Percentiles rank a stretch among this genome's conserved stretches.
Evolutionary conservation across 371 early-diverging fungal species (phyloP).

Genomic region (Saksenaea oblongispora): DNA sequence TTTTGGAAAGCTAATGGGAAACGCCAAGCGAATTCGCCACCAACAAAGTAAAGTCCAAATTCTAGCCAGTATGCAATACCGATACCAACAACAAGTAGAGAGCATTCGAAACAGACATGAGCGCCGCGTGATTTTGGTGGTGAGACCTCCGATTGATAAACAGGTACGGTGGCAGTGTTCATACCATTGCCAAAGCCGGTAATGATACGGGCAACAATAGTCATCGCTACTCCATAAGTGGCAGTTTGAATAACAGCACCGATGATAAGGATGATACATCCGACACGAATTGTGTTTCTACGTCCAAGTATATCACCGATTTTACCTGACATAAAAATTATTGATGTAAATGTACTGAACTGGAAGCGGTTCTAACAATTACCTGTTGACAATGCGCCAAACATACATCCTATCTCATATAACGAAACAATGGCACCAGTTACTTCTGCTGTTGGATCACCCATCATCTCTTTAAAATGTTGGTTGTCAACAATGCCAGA

Average conservation of each 20-base stretch:
- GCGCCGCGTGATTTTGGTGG: constrained; percentile 48
- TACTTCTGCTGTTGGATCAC: constrained; percentile 14
- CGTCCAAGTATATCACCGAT: constrained; percentile 34
- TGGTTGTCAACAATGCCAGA: constrained; percentile 35
- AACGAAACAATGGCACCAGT: constrained; percentile 26
- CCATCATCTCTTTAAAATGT: constrained; percentile 29
- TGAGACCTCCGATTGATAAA: constrained; percentile 50
- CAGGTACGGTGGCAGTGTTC: constrained; percentile 53
- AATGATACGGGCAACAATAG: constrained; percentile 51
- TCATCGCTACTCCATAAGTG: constrained; percentile 34
- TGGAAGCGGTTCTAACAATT: neutral
- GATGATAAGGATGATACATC: constrained; percentile 29
- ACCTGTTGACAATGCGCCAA: constrained; percentile 26
- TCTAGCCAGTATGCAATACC: constrained; percentile 51
- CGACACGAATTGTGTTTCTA: constrained; percentile 31
- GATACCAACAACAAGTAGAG: constrained; percentile 35
- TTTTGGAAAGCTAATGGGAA: constrained; percentile 55
- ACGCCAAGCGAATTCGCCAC: constrained; percentile 47
- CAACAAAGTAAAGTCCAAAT: constrained; percentile 40
- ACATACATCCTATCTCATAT: constrained; percentile 36
- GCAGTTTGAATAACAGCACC: constrained; percentile 45
- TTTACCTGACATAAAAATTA: neutral
- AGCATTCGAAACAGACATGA: constrained; percentile 39
- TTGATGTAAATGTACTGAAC: neutral
- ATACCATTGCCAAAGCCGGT: constrained; percentile 59